A percentile compares a stretch with the other conserved stretches of the same genome.
Evolutionary conservation across 1,284 basidiomycete genomes (phyloP).

Genomic region (Ustilago sp.): DNA sequence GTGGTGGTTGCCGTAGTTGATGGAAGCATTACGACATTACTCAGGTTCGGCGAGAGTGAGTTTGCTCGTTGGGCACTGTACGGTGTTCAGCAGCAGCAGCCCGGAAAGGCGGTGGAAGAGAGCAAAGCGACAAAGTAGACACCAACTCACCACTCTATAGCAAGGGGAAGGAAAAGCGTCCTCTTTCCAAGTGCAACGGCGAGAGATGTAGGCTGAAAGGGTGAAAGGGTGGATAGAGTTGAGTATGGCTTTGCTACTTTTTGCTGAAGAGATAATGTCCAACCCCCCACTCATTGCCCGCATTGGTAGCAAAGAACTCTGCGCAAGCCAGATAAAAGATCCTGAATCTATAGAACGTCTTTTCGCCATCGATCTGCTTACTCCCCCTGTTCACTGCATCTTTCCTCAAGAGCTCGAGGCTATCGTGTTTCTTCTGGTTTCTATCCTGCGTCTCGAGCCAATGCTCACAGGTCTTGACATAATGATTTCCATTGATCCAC

Average conservation of each 20-base stretch:
- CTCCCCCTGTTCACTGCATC: slow-evolving; percentile 61
- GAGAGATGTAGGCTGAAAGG: too few species aligned
- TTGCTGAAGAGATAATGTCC: slow-evolving; percentile 73
- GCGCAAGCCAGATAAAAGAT: slow-evolving; percentile 82
- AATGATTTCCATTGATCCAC: slow-evolving; percentile 76
- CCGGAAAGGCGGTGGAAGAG: background rate
- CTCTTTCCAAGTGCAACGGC: too few species aligned
- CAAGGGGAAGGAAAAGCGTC: too few species aligned
- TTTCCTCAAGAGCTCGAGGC: slow-evolving; percentile 32
- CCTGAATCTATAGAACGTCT: slow-evolving; percentile 78
- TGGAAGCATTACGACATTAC: slow-evolving; percentile 86
- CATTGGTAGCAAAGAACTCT: slow-evolving; percentile 78
- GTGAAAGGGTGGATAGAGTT: too few species aligned
- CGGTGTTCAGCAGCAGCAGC: slow-evolving; percentile 7
- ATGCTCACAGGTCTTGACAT: slow-evolving; percentile 77
- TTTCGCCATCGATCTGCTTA: slow-evolving; percentile 73
- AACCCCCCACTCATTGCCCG: slow-evolving; percentile 77
- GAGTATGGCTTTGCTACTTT: slow-evolving; percentile 18
- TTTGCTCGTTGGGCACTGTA: slow-evolving; percentile 78
- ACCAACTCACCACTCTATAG: too few species aligned
- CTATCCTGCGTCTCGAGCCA: slow-evolving; percentile 79
- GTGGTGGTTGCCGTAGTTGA: slow-evolving; percentile 91
- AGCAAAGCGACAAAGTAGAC: background rate
- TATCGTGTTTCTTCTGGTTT: slow-evolving; percentile 72
- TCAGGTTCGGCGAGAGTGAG: slow-evolving; percentile 85